Evolutionary conservation across 306 rosid species (phyloP).

Genomic region (Adenanthera pavonina): DNA sequence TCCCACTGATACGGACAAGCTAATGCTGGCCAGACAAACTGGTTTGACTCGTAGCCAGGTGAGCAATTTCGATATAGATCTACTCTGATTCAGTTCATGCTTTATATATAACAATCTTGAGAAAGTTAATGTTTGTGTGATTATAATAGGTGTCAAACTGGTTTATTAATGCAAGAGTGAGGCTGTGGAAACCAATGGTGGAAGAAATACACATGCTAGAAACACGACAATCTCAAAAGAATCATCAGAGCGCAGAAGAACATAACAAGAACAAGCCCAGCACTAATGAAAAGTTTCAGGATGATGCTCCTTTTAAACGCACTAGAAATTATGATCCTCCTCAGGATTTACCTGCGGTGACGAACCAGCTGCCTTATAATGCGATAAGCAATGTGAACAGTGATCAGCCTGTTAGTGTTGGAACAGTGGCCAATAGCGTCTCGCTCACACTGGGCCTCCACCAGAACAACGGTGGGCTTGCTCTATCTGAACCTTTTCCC

Average conservation of each 20-base stretch:
- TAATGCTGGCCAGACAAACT: conserved; percentile 76
- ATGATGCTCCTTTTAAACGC: conserved; percentile 39
- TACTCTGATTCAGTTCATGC: neutral
- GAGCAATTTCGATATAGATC: neutral
- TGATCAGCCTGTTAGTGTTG: conserved; percentile 41
- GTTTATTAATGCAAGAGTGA: conserved; percentile 80
- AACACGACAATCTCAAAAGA: conserved; percentile 55
- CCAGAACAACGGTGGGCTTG: conserved; percentile 55
- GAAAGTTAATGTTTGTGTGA: neutral
- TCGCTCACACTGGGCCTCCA: conserved; percentile 75
- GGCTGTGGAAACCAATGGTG: conserved; percentile 86
- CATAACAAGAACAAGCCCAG: conserved; percentile 28
- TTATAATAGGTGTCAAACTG: conserved; percentile 66
- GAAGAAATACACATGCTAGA: conserved; percentile 74
- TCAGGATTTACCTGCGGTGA: conserved; percentile 16
- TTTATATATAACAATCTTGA: neutral
- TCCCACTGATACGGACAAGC: conserved; percentile 75
- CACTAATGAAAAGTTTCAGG: conserved; percentile 32
- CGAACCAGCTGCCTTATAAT: conserved; percentile 35
- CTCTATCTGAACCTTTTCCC: conserved; percentile 61
- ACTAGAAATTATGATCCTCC: conserved; percentile 47
- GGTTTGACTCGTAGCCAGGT: conserved; percentile 81
- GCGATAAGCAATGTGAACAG: conserved; percentile 37
- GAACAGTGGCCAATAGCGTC: conserved; percentile 47
- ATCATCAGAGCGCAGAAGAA: conserved; percentile 41